phyloP scores from a whole-genome alignment of 2,329 filamentous ascomycete species.

The Apiospora aurea region DNA sequence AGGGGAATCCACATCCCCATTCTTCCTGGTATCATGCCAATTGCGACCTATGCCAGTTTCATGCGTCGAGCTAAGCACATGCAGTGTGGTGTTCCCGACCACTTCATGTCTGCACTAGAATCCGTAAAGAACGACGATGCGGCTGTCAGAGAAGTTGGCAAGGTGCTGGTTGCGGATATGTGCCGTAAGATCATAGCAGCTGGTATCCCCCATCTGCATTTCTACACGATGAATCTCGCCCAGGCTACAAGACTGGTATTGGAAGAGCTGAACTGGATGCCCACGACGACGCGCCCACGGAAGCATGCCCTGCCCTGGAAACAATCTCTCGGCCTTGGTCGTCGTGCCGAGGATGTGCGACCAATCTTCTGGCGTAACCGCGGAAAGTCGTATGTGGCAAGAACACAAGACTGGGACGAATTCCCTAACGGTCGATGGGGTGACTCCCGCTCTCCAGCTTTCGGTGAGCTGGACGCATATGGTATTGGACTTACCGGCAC shows the following conservation, averaged over 20 bases:
- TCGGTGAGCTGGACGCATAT: conserved; percentile 93
- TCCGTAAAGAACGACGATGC: conserved; percentile 97
- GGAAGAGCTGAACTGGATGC: conserved; percentile 85
- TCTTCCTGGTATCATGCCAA: conserved; percentile 91
- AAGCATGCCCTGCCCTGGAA: conserved; percentile 96
- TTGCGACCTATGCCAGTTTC: conserved; percentile 94
- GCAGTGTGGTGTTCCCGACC: conserved; percentile 80
- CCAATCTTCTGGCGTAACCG: conserved; percentile 99
- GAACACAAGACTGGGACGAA: conserved; percentile 98
- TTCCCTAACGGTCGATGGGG: conserved; percentile 99
- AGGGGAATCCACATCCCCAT: conserved; percentile 86
- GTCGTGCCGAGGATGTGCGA: conserved; percentile 92
- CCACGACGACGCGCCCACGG: conserved; percentile 77
- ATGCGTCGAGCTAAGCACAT: conserved; percentile 90
- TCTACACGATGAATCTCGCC: conserved; percentile 99
- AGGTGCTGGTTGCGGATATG: conserved; percentile 85
- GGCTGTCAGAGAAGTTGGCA: conserved; percentile 88
- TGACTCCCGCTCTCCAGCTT: conserved; percentile 93
- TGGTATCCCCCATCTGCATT: conserved; percentile 89
- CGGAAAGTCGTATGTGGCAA: conserved; percentile 92
- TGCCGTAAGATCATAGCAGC: conserved; percentile 84
- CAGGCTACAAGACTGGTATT: conserved; percentile 94
- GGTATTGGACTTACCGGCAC: conserved; percentile 92
- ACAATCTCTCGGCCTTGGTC: conserved; percentile 87
- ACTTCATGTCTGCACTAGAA: conserved; percentile 83